Base-by-base conservation (phyloP, 306 rosid genomes). In the Cajanus cajan region DNA sequence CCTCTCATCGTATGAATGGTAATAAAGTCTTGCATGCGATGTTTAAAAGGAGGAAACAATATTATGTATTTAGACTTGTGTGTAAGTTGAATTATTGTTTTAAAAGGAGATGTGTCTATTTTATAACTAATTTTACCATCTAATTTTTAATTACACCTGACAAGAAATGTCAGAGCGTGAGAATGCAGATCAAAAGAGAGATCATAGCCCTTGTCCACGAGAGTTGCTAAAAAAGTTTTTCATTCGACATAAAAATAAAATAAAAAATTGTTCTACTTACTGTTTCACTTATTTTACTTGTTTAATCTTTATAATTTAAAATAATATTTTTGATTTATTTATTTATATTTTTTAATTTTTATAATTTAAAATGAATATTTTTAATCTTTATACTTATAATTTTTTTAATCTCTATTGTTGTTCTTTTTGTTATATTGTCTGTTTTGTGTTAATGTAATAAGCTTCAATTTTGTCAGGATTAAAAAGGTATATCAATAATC, bases 11-110 rank as follows among this genome's bases (percentile, higher is more conserved):
- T 18, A 58, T 55, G 58, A 71, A 58, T 31, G 61, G 62, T 34
- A 70, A 58, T 59, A 61, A 67, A 78, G 34, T 45, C 80, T 36
- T 51, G 69, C 51, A 34, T 59, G 54, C 65, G 12, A 48, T 71
- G 83, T 61, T 37, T 71, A 59, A 72, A 34, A 58, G 44, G 25
- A 63, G 78, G n/a, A n/a, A 77, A 67, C 55, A 58, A 78, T 11
- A 25, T 78, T 25, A 54, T 68, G 73, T 36, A 76, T 54, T 75
- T 33, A 62, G 12, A 33, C 72, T 45, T 31, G 24, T 9, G 33
- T 36, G 63, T 37, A 39, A 13, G 9, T 37, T 7, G 50, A 54
- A 41, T 39, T 52, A 37, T 36, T 37, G n/a, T 78, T 25, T 58
- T 14, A 10, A 59, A 44, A 59, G 54, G 62, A 8, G 51, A 69